Evolutionary conservation across 2,329 filamentous ascomycete species (phyloP), one percentile per base, ranked within the genome.

Genomic region (Penicillium sumatraense): DNA sequence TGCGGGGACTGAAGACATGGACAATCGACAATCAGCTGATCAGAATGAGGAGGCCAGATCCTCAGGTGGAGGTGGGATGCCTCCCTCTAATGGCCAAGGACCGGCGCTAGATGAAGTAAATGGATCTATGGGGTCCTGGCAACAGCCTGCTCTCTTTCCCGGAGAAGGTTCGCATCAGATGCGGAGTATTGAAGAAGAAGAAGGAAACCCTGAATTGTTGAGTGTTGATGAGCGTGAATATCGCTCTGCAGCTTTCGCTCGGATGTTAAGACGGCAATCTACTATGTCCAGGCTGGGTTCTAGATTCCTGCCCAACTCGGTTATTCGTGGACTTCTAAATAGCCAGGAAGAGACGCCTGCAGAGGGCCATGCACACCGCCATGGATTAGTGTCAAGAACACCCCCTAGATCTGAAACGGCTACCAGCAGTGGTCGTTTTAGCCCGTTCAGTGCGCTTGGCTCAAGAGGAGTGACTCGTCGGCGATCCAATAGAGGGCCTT

Each of bases 231-330:
- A 72, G 29, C 66, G 68, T 14, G 71, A 72, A 36, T 68, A 61
- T 53, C 68, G 65, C 33, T 68, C 66, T 33, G 63, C 69, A 54
- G 64, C 71, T 27, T 56, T 75, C 60, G 53, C 72, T 60, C 62
- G 70, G 54, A 64, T 76, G 57, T 65, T 72, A 29, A 72, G 75
- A 60, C 71, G 76, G 54, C 76, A 76, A 56, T 80, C 78, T 4
- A 73, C 77, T 13, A 78, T 81, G 73, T 80, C 78, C 49, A 70
- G 79, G 35, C 65, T 81, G 40, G 77, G 78, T 13, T 79, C 78
- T 18, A 72, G 78, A 56, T 71, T 81, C 24, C 60, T 80, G n/a
- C 78, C 79, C 31, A 77, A 78, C 53, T 75, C 75, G 11, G 75
- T 78, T 14, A 75, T 75, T 23, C 72, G 77, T 51, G 74, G 74